These are phyloP conservation scores for Leucocoprinus leucothites DNA, from an alignment of 768 basidiomycete species.

Conservation along the genomic window DNA sequence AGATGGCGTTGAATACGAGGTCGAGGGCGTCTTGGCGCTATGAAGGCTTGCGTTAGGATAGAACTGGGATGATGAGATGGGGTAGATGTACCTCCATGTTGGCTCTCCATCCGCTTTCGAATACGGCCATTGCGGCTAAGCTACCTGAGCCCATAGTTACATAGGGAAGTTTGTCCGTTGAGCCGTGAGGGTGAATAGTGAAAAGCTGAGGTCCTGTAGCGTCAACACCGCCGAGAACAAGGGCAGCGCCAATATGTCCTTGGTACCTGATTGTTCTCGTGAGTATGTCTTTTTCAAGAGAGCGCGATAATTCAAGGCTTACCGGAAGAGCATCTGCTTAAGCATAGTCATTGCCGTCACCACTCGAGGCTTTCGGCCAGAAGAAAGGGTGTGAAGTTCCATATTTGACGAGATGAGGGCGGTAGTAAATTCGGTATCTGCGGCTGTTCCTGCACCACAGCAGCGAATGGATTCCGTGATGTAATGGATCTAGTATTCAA, in stretches of 20 bases:
- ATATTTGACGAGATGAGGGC: constrained; percentile 96
- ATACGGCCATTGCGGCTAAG: constrained; percentile 97
- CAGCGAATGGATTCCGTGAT: constrained; percentile 94
- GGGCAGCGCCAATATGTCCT: constrained; percentile 91
- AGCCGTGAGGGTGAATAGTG: constrained; percentile 94
- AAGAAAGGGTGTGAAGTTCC: constrained; percentile 87
- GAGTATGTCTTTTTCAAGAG: background rate
- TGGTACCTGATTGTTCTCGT: constrained; percentile 59
- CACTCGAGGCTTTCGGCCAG: constrained; percentile 88
- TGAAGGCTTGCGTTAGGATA: background rate
- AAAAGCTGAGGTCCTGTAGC: constrained; percentile 91
- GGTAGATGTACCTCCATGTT: constrained; percentile 65
- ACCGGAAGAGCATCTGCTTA: constrained; percentile 93
- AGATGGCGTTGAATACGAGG: constrained; percentile 83
- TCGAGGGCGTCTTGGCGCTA: constrained; percentile 80
- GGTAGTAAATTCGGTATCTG: constrained; percentile 94
- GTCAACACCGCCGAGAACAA: constrained; percentile 97
- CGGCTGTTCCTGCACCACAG: constrained; percentile 99
- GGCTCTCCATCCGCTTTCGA: constrained; percentile 82
- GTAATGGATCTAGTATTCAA: constrained; percentile 79
- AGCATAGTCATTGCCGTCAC: constrained; percentile 99
- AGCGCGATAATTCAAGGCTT: constrained; percentile 18
- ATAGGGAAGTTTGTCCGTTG: constrained; percentile 97
- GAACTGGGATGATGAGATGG: background rate
- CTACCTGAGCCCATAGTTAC: constrained; percentile 99